These are phyloP conservation scores for Irpex sp. DNA, from an alignment of 1,284 basidiomycete genomes.

Conservation along the genomic window DNA sequence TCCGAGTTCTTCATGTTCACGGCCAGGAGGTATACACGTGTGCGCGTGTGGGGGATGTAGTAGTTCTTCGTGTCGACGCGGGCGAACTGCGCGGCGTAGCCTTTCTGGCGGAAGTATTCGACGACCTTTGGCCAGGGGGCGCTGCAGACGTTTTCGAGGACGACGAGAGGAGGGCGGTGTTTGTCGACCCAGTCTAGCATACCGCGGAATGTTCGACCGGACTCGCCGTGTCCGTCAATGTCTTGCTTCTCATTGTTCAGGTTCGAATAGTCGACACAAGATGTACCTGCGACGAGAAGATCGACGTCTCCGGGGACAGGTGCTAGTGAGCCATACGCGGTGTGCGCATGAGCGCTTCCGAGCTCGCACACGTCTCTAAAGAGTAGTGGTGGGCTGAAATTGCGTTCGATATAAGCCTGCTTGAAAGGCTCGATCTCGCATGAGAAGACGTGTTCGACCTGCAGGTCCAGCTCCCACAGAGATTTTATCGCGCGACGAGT, in stretches of 20 bases:
- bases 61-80: constrained; percentile 91
- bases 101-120: constrained; percentile 71
- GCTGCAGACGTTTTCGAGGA: constrained; percentile 91
- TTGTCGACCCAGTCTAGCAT: constrained; percentile 93
- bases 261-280: constrained; percentile 95
- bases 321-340: constrained; percentile 87
- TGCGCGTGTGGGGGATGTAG: constrained; percentile 94
- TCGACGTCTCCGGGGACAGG: constrained; percentile 91
- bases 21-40: constrained; percentile 84
- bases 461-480: constrained; percentile 64
- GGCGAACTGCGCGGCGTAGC: constrained; percentile 73
- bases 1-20: constrained; percentile 57
- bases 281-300: constrained; percentile 88
- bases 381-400: constrained; percentile 87
- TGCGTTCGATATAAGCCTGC: constrained; percentile 96
- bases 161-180: constrained; percentile 86
- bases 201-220: constrained; percentile 84
- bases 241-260: constrained; percentile 92
- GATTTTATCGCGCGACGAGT: constrained; percentile 74
- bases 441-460: constrained; percentile 92
- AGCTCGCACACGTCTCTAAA: constrained; percentile 96
- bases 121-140: constrained; percentile 86
- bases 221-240: constrained; percentile 85
- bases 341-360: constrained; percentile 76
- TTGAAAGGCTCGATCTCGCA: constrained; percentile 99